phyloP scores from a whole-genome alignment of 371 early-diverging fungal species.

The Lichtheimia corymbifera region DNA sequence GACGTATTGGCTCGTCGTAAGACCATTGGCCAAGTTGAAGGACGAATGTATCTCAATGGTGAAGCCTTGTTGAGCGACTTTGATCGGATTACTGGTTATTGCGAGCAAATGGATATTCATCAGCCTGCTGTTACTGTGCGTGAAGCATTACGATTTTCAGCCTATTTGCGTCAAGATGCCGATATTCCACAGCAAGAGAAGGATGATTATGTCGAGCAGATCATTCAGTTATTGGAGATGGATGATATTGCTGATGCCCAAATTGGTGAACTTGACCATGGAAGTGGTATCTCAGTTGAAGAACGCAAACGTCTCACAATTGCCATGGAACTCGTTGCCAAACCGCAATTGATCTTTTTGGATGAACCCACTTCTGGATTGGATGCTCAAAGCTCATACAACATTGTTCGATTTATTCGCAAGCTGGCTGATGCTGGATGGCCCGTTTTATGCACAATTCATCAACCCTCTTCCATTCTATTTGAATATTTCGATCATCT shows the following conservation, averaged over 20 bases:
- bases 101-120: slow-evolving; percentile 79
- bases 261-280: slow-evolving; percentile 47
- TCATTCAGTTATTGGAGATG: slow-evolving; percentile 61
- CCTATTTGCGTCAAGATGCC: slow-evolving; percentile 61
- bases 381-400: slow-evolving; percentile 66
- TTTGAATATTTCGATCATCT: slow-evolving; percentile 67
- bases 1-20: slow-evolving; percentile 78
- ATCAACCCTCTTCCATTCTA: slow-evolving; percentile 67
- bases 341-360: slow-evolving; percentile 74
- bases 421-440: slow-evolving; percentile 60
- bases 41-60: slow-evolving; percentile 62
- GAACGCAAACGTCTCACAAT: slow-evolving; percentile 68
- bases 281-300: slow-evolving; percentile 57
- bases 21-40: slow-evolving; percentile 73
- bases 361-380: slow-evolving; percentile 83
- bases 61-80: slow-evolving; percentile 44
- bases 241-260: slow-evolving; percentile 54
- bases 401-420: slow-evolving; percentile 64
- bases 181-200: slow-evolving; percentile 53
- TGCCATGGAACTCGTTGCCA: slow-evolving; percentile 69
- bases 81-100: slow-evolving; percentile 71
- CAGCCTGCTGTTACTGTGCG: slow-evolving; percentile 57
- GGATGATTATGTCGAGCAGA: slow-evolving; percentile 60
- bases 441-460: slow-evolving; percentile 63
- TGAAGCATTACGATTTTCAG: slow-evolving; percentile 69